phyloP scores from a whole-genome alignment of 495 filamentous ascomycete species.

The Coniosporium apollinis region DNA sequence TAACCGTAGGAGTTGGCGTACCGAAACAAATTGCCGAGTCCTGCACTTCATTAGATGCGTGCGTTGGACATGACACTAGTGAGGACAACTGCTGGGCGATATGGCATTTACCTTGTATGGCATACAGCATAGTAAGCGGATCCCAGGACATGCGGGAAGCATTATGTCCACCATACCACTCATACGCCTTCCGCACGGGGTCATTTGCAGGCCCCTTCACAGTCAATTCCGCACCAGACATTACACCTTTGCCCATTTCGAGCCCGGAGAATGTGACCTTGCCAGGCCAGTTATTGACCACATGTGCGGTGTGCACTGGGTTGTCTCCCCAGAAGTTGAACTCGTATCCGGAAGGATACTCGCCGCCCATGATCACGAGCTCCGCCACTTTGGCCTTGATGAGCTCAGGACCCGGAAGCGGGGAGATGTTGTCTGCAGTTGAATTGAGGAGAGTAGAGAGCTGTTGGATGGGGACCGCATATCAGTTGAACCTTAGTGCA shows the following conservation, averaged over 20 bases:
- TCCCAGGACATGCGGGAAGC: too few species aligned
- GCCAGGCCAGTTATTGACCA: constrained; percentile 26
- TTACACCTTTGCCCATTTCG: constrained; percentile 22
- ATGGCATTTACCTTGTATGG: too few species aligned
- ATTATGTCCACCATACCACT: too few species aligned
- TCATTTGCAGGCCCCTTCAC: too few species aligned
- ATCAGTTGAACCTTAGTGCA: too few species aligned
- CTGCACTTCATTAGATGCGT: too few species aligned
- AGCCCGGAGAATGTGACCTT: constrained; percentile 21
- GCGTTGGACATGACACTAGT: too few species aligned
- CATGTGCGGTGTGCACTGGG: constrained; percentile 19
- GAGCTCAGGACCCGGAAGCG: constrained; percentile 22
- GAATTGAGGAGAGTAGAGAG: constrained; percentile 27
- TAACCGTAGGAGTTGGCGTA: constrained; percentile 4
- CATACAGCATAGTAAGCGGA: too few species aligned
- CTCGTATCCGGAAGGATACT: constrained; percentile 26
- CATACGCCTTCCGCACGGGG: too few species aligned
- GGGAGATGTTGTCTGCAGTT: constrained; percentile 18
- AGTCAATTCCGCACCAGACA: constrained; percentile 22
- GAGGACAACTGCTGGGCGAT: too few species aligned
- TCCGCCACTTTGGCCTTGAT: constrained; percentile 26
- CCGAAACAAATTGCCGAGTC: too few species aligned
- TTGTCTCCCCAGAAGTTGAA: constrained; percentile 29
- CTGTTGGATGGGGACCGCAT: too few species aligned
- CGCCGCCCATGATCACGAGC: constrained; percentile 31